Conservation (phyloP, 768 basidiomycete species). For the Russula dissimulans region DNA sequence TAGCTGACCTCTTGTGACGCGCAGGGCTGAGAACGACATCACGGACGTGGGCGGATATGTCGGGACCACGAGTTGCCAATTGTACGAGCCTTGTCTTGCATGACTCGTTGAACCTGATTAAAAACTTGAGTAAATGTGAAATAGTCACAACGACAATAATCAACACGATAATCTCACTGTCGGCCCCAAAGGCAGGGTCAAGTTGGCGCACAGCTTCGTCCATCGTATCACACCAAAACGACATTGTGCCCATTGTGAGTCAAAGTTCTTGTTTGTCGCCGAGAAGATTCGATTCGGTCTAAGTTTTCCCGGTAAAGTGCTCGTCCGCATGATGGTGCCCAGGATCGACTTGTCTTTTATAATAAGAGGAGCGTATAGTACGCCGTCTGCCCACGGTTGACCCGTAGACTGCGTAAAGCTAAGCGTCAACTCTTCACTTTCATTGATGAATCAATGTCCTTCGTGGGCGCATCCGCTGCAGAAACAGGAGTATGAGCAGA, state of each 20-base stretch:
- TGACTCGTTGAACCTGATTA: constrained; percentile 27
- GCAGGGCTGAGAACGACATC: no score
- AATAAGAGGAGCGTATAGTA: no score
- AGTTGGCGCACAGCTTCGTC: constrained; percentile 58
- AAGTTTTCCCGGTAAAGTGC: constrained; percentile 92
- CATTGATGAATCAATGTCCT: constrained; percentile 74
- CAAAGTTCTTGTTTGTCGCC: constrained; percentile 97
- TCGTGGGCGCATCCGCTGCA: constrained; percentile 84
- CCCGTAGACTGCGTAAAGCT: constrained; percentile 59
- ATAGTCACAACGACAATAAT: constrained; percentile 25
- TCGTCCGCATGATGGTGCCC: no score
- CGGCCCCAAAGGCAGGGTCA: constrained; percentile 60
- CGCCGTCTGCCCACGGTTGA: constrained; percentile 98
- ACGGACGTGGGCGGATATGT: constrained; percentile 25
- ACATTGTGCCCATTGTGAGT: constrained; percentile 92
- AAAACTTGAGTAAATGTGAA: not conserved
- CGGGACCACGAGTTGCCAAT: constrained; percentile 75
- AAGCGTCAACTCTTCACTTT: not conserved
- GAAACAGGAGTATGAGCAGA: constrained; percentile 4
- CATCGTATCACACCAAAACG: constrained; percentile 43
- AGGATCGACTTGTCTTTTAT: no score
- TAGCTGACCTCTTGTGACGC: constrained; percentile 71
- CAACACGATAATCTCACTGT: constrained; percentile 28
- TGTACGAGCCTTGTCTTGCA: constrained; percentile 54
- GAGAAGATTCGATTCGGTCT: constrained; percentile 90